phyloP scores from a whole-genome alignment of 192 early-diverging fungal genomes.

The Backusella westeae region DNA sequence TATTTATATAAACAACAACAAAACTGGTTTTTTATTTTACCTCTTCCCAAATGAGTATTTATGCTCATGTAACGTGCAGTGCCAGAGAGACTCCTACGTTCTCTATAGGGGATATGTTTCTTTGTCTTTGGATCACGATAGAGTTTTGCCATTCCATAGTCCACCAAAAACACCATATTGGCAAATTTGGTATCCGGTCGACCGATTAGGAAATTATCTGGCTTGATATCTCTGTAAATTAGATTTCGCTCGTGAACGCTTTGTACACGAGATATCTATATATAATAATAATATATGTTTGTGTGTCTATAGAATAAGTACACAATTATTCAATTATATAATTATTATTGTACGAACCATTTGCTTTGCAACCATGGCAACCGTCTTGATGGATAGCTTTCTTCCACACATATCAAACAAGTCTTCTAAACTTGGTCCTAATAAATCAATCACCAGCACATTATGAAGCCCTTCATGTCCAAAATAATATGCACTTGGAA shows the following conservation, averaged over 20 bases:
- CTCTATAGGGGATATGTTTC: conserved; percentile 94
- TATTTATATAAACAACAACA: not conserved
- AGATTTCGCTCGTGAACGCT: conserved; percentile 90
- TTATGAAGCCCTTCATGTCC: conserved; percentile 95
- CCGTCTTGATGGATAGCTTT: conserved; percentile 88
- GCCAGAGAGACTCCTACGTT: conserved; percentile 90
- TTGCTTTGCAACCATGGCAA: conserved; percentile 92
- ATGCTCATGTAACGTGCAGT: conserved; percentile 98
- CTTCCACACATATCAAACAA: conserved; percentile 93
- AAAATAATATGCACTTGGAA: conserved; percentile 94
- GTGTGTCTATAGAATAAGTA: not conserved
- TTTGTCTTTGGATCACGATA: conserved; percentile 95
- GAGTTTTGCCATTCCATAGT: conserved; percentile 98
- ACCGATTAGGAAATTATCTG: conserved; percentile 96
- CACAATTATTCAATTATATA: not conserved
- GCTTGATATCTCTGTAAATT: conserved; percentile 97
- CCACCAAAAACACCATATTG: conserved; percentile 84
- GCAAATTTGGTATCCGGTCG: conserved; percentile 55
- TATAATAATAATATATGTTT: not conserved
- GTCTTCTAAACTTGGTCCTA: conserved; percentile 93
- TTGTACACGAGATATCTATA: conserved; percentile 73
- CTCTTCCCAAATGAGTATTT: conserved; percentile 93
- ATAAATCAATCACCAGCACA: conserved; percentile 88
- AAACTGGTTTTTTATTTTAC: conserved; percentile 29
- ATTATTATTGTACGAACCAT: conserved; percentile 59